Evolutionary conservation across 495 filamentous ascomycete genomes (phyloP).

Genomic region (Aspergillus sclerotiicarbonarius): DNA sequence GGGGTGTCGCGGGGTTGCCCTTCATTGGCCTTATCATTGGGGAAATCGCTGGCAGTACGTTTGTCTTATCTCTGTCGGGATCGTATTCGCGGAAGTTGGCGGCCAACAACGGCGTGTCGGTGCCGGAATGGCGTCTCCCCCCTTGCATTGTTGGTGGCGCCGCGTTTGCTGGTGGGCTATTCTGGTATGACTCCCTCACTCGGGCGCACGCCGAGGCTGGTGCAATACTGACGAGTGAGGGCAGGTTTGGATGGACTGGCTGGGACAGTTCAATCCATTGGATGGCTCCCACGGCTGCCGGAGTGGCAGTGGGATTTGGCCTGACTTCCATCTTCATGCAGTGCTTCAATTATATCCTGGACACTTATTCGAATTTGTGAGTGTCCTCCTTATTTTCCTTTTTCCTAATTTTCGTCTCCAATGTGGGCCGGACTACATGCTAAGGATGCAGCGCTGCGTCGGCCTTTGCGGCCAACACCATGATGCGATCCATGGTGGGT

Average conservation of each 20-base stretch:
- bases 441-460: conserved; percentile 60
- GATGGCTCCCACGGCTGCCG: conserved; percentile 28
- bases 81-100: conserved; percentile 26
- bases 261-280: conserved; percentile 29
- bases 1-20: conserved; percentile 27
- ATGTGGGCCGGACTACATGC: neutral
- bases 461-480: conserved; percentile 82
- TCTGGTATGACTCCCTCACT: conserved; percentile 38
- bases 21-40: conserved; percentile 36
- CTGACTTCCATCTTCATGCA: conserved; percentile 33
- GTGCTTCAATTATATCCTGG: conserved; percentile 36
- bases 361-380: conserved; percentile 60
- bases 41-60: conserved; percentile 22
- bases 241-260: conserved; percentile 40
- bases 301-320: conserved; percentile 28
- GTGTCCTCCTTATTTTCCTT: conserved; percentile 27
- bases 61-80: conserved; percentile 22
- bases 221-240: conserved; percentile 5
- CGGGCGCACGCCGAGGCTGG: neutral
- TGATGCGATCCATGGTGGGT: conserved; percentile 73
- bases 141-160: conserved; percentile 47
- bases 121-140: conserved; percentile 35
- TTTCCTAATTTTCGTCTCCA: neutral
- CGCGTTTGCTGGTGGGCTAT: conserved; percentile 49
- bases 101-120: conserved; percentile 25